Evolutionary conservation across 495 filamentous ascomycete species (phyloP), one percentile per base, ranked within the genome.

Genomic region (Trypethelium eluteriae): DNA sequence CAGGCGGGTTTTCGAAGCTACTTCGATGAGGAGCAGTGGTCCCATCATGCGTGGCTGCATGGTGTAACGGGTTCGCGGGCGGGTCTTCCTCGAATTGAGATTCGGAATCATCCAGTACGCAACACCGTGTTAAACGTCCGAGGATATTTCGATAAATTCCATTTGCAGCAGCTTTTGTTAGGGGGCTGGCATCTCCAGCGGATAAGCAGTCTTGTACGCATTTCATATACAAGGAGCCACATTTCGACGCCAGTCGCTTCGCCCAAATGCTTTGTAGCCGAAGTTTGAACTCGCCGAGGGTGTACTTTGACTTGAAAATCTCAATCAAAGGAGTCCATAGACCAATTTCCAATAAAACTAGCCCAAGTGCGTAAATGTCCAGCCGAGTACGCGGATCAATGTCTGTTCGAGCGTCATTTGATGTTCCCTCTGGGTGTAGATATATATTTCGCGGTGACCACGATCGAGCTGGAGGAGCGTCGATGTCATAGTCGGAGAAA

Each of bases 301-400:
- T 81, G 73, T 89, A 89, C 70, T 86, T 87, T 70, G 82, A 75
- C 70, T 89, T 89, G 84, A 83, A 88, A 18, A 88, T 71, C 39
- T 83, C 83, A 64, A 83, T 82, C 46, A 96, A 80, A 2, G 89
- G 86, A n/a, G 84, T 86, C 93, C 93, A 97, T 1, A 96, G 80
- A 36, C 92, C 93, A 66, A 97, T 88, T 65, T 95, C 93, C 38
- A 96, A 76, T 11, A 97, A 79, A 12, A 96, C 80, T 70, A 96
- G 83, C 44, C 90, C 92, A 2, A 97, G 79, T 2, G 90, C 89
- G 73, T 95, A 96, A 0, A 96, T 81, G 71, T 97, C 93, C 70
- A 92, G 86, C 1, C 86, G 84, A 36, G 53, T 59, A 18, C 53
- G 53, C 3, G 53, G 53, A 36, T 59, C 53, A 90, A 87, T 2